Evolutionary conservation across 2,329 filamentous ascomycete species (phyloP), one percentile per base, ranked within the genome.

Genomic region (Xylaria multiplex): DNA sequence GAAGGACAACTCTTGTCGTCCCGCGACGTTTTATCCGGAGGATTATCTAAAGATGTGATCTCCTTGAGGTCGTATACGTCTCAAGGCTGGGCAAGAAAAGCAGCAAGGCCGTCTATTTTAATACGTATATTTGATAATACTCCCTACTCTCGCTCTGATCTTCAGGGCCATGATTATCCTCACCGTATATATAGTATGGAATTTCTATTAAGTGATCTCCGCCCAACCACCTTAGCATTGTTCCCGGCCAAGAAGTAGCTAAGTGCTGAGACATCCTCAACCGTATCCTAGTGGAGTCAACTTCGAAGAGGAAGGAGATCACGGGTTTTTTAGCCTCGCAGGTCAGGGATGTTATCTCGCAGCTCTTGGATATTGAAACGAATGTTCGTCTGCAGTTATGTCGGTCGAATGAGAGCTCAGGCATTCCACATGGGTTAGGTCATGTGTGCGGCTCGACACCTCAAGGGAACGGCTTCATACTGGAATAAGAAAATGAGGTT

Each of bases 11-110:
- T 45, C 16, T 76, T 79, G 77, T 77, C 75, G 79, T 75, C 78
- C 79, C 49, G 79, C 79, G 75, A 79, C 77, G 75, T 76, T 70
- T 62, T 19, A 63, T 70, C 69, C 32, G 59, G 62, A 67, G 69
- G 59, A 72, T 65, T 72, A 71, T 68, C 72, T 64, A 69, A 70
- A 69, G 68, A 48, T 40, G 70, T 66, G 58, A 30, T 37, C 19
- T 65, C 27, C 35, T 40, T 7, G n/a, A 42, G 35, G 48, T 32
- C 53, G 42, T 50, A 45, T n/a, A 35, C 42, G 53, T 52, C 62
- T 16, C 19, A 55, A 50, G 42, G 32, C 50, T 40, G 27, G 45
- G 35, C 32, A 46, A 35, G 19, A 46, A 35, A 14, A 48, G 40
- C 27, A 54, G 19, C 46, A 52, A 45, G 35, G 3, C 8, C 19